Conservation (phyloP, 352 stramenopile species). For the Stramenopiles sp. region DNA sequence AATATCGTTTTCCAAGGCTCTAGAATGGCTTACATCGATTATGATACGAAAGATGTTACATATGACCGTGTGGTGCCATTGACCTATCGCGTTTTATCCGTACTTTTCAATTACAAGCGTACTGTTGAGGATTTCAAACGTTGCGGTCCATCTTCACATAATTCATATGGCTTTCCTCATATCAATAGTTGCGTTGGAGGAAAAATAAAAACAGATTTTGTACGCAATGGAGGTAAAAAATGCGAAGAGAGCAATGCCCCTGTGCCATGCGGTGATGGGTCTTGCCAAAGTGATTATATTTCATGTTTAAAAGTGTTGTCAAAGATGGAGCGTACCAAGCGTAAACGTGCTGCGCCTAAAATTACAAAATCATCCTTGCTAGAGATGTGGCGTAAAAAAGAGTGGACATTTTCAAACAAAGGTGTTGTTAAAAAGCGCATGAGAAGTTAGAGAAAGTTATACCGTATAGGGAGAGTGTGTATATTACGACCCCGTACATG, state of each 20-base stretch:
- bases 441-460: too few relatives aligned
- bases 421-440: too few relatives aligned
- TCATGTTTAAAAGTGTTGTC: conserved; percentile 21
- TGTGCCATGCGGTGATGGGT: conserved; percentile 24
- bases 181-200: conserved; percentile 20
- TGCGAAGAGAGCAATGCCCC: conserved; percentile 17
- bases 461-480: too few relatives aligned
- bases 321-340: too few relatives aligned
- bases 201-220: conserved; percentile 11
- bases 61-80: conserved; percentile 21
- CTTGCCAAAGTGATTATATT: conserved; percentile 25
- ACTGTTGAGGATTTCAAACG: conserved; percentile 21
- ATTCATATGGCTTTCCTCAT: conserved; percentile 18
- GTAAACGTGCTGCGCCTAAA: too few relatives aligned
- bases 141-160: conserved; percentile 15
- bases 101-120: conserved; percentile 29
- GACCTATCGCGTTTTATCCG: conserved; percentile 20
- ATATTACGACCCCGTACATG: too few relatives aligned
- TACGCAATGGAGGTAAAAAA: background rate
- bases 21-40: conserved; percentile 26
- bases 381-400: too few relatives aligned
- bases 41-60: conserved; percentile 22
- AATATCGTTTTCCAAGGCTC: conserved; percentile 24
- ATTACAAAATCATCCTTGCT: too few relatives aligned
- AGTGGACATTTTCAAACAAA: too few relatives aligned